These are phyloP conservation scores for Alisma plantagoaquatica DNA, from an alignment of 106 monocot genomes.

Conservation along the genomic window DNA sequence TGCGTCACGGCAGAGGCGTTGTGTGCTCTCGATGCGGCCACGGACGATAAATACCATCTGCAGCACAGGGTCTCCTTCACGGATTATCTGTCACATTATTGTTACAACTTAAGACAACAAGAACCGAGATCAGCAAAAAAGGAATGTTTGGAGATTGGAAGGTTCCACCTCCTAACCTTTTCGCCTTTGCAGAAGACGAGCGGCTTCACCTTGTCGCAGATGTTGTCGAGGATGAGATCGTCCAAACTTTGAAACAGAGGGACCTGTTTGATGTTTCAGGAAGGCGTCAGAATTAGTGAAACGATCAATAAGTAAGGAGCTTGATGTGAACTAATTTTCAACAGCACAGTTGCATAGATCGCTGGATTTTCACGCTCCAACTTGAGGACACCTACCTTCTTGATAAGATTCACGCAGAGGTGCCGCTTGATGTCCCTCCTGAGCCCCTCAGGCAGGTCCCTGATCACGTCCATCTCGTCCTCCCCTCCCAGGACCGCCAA, in stretches of 20 bases:
- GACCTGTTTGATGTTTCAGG: slow-evolving; percentile 52
- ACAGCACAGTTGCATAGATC: too few relatives aligned
- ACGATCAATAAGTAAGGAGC: too few relatives aligned
- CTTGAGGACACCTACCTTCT: too few relatives aligned
- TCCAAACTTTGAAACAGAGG: slow-evolving; percentile 83
- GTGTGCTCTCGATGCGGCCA: slow-evolving; percentile 54
- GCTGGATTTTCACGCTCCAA: too few relatives aligned
- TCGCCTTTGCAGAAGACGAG: slow-evolving; percentile 81
- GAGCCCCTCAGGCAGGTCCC: slow-evolving; percentile 73
- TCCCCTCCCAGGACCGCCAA: slow-evolving; percentile 82
- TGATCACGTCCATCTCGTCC: slow-evolving; percentile 75
- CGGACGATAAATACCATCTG: slow-evolving; percentile 67
- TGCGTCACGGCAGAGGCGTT: slow-evolving; percentile 47
- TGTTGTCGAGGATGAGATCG: slow-evolving; percentile 89
- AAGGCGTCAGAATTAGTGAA: too few relatives aligned
- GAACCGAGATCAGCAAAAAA: too few relatives aligned
- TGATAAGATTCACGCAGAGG: slow-evolving; percentile 84
- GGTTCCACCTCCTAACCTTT: too few relatives aligned
- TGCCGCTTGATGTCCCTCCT: slow-evolving; percentile 73
- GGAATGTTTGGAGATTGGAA: too few relatives aligned
- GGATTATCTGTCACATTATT: too few relatives aligned
- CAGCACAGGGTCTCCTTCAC: slow-evolving; percentile 88
- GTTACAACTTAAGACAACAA: too few relatives aligned
- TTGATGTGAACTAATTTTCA: too few relatives aligned
- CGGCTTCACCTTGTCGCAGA: slow-evolving; percentile 69